These are phyloP conservation scores for Penicillium canescens DNA, from an alignment of 495 filamentous ascomycete genomes.

Conservation along the genomic window DNA sequence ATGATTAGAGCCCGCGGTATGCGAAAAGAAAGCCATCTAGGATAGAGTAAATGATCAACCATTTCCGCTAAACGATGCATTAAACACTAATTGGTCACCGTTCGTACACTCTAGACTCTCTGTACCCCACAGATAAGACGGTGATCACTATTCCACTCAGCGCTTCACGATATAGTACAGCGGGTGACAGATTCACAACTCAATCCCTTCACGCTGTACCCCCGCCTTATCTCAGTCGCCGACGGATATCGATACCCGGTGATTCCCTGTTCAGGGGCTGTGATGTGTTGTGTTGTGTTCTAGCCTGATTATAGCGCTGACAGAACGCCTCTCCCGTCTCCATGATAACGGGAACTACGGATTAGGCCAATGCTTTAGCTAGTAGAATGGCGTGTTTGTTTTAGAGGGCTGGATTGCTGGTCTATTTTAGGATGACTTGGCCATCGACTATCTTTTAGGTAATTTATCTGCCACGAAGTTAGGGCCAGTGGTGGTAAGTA, in stretches of 20 bases:
- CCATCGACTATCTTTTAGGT: not conserved
- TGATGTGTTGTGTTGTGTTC: constrained; percentile 6
- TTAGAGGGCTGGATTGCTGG: not conserved
- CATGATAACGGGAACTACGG: constrained; percentile 4
- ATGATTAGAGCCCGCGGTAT: not conserved
- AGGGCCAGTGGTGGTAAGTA: not conserved
- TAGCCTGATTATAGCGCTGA: constrained; percentile 14
- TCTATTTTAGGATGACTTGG: not conserved
- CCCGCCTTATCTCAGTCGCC: not conserved
- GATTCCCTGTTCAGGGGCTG: no score
- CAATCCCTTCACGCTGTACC: no score
- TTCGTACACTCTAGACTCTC: not conserved
- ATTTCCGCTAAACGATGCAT: not conserved
- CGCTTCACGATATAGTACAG: no score
- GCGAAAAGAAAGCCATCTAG: not conserved
- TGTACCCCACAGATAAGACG: not conserved
- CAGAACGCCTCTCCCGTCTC: constrained; percentile 26
- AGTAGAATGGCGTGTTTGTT: not conserved
- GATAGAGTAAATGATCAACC: constrained; percentile 6
- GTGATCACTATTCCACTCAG: not conserved
- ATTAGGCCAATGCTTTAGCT: not conserved
- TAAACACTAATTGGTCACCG: not conserved
- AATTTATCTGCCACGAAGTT: not conserved
- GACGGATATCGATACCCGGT: not conserved
- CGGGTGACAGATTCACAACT: not conserved